Conservation (phyloP, 441 rosid genomes). For the Erodium texanum region DNA sequence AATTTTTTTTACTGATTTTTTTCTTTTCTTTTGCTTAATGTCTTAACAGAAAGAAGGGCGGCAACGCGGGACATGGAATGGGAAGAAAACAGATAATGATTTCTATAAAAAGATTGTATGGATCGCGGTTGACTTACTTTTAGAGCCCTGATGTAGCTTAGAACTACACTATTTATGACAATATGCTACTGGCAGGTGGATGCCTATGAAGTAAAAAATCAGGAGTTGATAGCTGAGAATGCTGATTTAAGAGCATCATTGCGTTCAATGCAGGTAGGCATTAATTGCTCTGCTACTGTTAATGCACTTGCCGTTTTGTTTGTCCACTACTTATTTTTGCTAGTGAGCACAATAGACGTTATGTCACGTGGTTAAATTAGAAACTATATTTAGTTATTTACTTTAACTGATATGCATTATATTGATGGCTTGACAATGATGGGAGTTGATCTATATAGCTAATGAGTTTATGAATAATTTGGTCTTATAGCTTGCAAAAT, state of each 20-base stretch:
- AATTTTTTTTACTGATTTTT: constrained; percentile 10
- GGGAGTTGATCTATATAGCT: constrained; percentile 1
- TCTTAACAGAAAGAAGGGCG: constrained; percentile 83
- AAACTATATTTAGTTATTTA: background rate
- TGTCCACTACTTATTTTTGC: background rate
- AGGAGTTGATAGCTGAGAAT: constrained; percentile 89
- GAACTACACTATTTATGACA: constrained; percentile 13
- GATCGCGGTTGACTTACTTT: constrained; percentile 14
- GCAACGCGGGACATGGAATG: constrained; percentile 99
- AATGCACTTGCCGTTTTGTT: constrained; percentile 6
- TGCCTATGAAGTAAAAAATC: constrained; percentile 92
- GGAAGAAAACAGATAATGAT: constrained; percentile 93
- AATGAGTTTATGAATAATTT: background rate
- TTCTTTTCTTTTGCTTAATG: constrained; percentile 8
- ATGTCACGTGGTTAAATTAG: background rate
- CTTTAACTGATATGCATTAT: background rate
- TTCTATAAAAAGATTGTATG: constrained; percentile 89
- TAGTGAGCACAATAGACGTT: background rate
- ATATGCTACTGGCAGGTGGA: constrained; percentile 56
- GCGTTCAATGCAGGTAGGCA: constrained; percentile 84
- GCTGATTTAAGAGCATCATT: constrained; percentile 75
- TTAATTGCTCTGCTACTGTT: constrained; percentile 6
- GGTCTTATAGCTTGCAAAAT: background rate
- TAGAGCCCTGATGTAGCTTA: background rate
- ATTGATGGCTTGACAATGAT: background rate